These are phyloP conservation scores for Gnomoniopsis sp. DNA, from an alignment of 2,329 filamentous ascomycete species.

Conservation along the genomic window DNA sequence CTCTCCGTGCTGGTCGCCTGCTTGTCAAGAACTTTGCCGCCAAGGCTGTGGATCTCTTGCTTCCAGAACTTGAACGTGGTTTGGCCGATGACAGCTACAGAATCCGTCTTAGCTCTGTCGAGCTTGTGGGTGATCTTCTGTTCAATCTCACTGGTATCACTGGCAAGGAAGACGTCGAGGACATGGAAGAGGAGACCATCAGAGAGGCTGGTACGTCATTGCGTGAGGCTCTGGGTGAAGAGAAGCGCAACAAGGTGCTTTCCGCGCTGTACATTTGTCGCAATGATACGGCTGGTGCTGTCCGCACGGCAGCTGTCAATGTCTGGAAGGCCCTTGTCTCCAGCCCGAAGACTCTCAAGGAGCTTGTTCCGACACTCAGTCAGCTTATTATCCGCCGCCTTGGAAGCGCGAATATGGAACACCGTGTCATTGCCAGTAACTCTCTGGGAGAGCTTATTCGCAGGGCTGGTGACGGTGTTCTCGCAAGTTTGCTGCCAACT, in stretches of 20 bases:
- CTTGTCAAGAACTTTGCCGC: slow-evolving; percentile 98
- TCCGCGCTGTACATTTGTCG: slow-evolving; percentile 98
- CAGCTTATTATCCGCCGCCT: slow-evolving; percentile 92
- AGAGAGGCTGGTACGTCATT: slow-evolving; percentile 90
- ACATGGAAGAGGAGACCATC: slow-evolving; percentile 71
- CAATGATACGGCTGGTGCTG: slow-evolving; percentile 89
- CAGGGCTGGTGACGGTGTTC: slow-evolving; percentile 90
- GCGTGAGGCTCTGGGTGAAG: slow-evolving; percentile 88
- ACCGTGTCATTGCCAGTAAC: slow-evolving; percentile 98
- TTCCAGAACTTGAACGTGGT: slow-evolving; percentile 93
- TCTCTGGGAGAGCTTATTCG: slow-evolving; percentile 94
- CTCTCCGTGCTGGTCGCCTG: slow-evolving; percentile 85
- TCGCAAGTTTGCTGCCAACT: slow-evolving; percentile 83
- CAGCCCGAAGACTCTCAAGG: slow-evolving; percentile 87
- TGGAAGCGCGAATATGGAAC: slow-evolving; percentile 95
- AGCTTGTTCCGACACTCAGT: slow-evolving; percentile 89
- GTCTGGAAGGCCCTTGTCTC: slow-evolving; percentile 98
- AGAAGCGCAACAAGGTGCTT: slow-evolving; percentile 94
- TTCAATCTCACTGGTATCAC: slow-evolving; percentile 97
- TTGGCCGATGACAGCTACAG: slow-evolving; percentile 97
- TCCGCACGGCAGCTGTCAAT: slow-evolving; percentile 82
- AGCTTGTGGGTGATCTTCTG: slow-evolving; percentile 91
- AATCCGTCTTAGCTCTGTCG: slow-evolving; percentile 96
- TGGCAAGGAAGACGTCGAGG: slow-evolving; percentile 71
- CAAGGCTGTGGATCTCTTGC: slow-evolving; percentile 85